Evolutionary conservation across 108 stramenopile species (phyloP).

Genomic region (Stephanodiscus minutulus): DNA sequence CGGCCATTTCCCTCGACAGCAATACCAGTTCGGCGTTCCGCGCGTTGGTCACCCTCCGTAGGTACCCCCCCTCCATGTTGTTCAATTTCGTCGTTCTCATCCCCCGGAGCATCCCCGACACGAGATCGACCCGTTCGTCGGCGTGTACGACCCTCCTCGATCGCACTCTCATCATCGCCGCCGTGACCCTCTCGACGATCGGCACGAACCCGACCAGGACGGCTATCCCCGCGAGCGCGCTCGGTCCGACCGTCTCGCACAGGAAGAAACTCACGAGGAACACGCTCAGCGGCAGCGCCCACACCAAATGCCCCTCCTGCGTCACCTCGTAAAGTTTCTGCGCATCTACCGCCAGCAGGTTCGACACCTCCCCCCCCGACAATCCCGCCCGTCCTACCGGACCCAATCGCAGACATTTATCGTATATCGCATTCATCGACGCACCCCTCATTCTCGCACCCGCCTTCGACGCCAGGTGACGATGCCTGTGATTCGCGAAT

Average conservation of each 20-base stretch:
- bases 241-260: constrained; percentile 58
- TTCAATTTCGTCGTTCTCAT: constrained; percentile 77
- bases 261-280: constrained; percentile 69
- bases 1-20: constrained; percentile 61
- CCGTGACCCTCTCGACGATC: constrained; percentile 57
- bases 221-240: constrained; percentile 70
- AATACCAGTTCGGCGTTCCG: constrained; percentile 54
- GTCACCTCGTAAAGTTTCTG: constrained; percentile 85
- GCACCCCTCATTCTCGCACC: constrained; percentile 63
- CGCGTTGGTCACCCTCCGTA: constrained; percentile 42
- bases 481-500: constrained; percentile 68
- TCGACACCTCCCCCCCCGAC: constrained; percentile 74
- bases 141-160: constrained; percentile 54
- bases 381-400: constrained; percentile 58
- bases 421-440: constrained; percentile 61
- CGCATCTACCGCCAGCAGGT: constrained; percentile 77
- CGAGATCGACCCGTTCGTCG: constrained; percentile 75
- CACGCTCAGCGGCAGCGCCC: constrained; percentile 82
- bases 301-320: constrained; percentile 78
- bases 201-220: constrained; percentile 76
- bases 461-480: constrained; percentile 65
- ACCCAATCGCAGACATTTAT: constrained; percentile 60
- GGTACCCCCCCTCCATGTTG: constrained; percentile 71
- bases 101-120: constrained; percentile 67
- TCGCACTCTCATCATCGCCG: constrained; percentile 62